Evolutionary conservation across 2,329 filamentous ascomycete species (phyloP), one percentile per base, ranked within the genome.

Genomic region (Fusarium torulosum): DNA sequence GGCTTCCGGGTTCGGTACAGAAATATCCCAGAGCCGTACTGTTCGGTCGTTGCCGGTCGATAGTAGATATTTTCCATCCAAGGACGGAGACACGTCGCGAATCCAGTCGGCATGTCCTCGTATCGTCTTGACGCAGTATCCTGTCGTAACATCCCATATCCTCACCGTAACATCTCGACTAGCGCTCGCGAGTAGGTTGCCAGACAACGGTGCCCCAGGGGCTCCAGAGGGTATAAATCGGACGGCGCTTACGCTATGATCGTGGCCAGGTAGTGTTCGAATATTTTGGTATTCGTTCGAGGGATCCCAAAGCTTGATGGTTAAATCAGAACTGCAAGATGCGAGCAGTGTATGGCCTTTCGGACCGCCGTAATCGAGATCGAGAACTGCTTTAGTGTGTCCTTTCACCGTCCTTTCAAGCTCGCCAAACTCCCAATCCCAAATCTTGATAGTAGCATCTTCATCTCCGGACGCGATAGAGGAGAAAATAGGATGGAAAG

Each of bases 401-500:
- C 93, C 94, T 76, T 97, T 97, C 58, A 97, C 86, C 1, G 94
- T 97, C 65, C 91, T 84, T 77, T 97, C 94, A 6, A 97, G 84
- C 79, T 97, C 94, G 46, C 95, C 95, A 23, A 96, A 81, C 75
- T 97, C 94, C 91, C 94, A 97, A 75, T 97, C 94, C 94, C 94
- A 97, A 55, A 97, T 94, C 75, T 97, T 97, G 78, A 98, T 97
- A 9, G 92, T 97, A 54, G 88, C 92, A 78, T 97, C 95, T 77
- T 97, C 94, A 10, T 94, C 96, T 17, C 92, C 94, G 0, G 93
- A 96, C 11, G 94, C 95, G 21, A 97, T 84, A 7, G 92, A 95
- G 11, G 93, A 95, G 79, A 97, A 97, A 31, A 96, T 85, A 0
- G 94, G 94, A 76, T 97, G 94, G 76, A 97, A 97, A 17, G 94